Evolutionary conservation across 2,329 filamentous ascomycete genomes (phyloP).

Genomic region (Penicillium sp.): DNA sequence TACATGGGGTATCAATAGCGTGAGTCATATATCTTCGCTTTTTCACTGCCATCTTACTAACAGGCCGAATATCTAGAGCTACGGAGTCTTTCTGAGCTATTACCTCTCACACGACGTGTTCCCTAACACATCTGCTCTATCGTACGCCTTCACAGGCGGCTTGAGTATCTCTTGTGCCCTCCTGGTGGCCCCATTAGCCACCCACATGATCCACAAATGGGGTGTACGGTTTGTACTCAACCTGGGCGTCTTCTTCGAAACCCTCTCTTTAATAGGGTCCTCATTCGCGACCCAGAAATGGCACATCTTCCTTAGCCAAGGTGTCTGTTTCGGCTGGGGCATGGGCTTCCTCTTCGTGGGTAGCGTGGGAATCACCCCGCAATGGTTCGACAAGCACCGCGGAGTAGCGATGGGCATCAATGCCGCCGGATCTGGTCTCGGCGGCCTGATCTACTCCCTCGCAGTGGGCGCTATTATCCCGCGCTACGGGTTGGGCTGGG

Average conservation of each 20-base stretch:
- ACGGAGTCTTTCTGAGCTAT: conserved; percentile 59
- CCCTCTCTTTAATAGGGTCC: conserved; percentile 54
- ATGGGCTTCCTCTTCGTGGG: conserved; percentile 63
- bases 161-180: conserved; percentile 59
- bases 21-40: conserved; percentile 31
- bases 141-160: conserved; percentile 61
- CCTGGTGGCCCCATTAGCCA: conserved; percentile 57
- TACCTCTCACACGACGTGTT: conserved; percentile 58
- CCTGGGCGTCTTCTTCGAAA: conserved; percentile 56
- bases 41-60: neutral
- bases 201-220: conserved; percentile 51
- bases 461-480: conserved; percentile 58
- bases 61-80: conserved; percentile 31
- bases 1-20: conserved; percentile 72
- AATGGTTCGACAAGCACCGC: conserved; percentile 60
- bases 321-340: conserved; percentile 60
- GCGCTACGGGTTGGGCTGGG: conserved; percentile 56
- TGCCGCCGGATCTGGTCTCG: conserved; percentile 58
- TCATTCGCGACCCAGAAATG: conserved; percentile 57
- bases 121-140: conserved; percentile 52
- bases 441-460: conserved; percentile 59
- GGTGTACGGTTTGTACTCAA: conserved; percentile 56
- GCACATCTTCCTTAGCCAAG: conserved; percentile 61
- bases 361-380: conserved; percentile 55
- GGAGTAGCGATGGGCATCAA: conserved; percentile 61